Percentiles rank a stretch among this genome's conserved stretches.
phyloP scores from a whole-genome alignment of 345 rosid species.

The Nasturtium officinale region DNA sequence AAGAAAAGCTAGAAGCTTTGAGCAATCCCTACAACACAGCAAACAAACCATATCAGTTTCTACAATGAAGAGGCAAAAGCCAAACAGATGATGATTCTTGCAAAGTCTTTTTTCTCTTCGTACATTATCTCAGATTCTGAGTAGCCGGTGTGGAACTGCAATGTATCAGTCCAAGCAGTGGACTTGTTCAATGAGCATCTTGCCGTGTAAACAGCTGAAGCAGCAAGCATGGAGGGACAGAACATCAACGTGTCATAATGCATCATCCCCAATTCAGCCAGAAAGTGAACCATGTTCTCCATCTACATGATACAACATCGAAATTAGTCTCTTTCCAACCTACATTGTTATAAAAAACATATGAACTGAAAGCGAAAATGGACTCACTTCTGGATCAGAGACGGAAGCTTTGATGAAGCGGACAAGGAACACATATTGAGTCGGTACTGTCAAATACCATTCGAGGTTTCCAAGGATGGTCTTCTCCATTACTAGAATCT shows the following conservation, averaged over 20 bases:
- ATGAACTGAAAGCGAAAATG: not conserved
- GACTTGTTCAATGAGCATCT: constrained; percentile 61
- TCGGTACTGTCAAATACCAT: constrained; percentile 86
- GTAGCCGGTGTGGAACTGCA: constrained; percentile 75
- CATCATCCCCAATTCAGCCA: constrained; percentile 77
- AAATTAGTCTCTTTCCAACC: constrained; percentile 11
- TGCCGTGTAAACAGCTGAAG: constrained; percentile 93
- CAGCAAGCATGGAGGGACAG: constrained; percentile 75
- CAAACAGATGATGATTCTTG: not conserved
- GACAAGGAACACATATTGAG: constrained; percentile 81
- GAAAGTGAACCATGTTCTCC: constrained; percentile 72
- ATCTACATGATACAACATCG: constrained; percentile 47
- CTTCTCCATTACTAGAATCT: constrained; percentile 82
- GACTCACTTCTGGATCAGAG: constrained; percentile 59
- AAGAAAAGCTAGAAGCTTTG: constrained; percentile 56
- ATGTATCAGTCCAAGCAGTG: constrained; percentile 77
- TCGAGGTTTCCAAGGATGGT: constrained; percentile 67
- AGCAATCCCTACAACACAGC: constrained; percentile 58
- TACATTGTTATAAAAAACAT: not conserved
- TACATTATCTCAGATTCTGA: constrained; percentile 65
- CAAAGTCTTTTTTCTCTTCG: not conserved
- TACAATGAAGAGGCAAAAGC: not conserved
- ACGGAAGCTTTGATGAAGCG: constrained; percentile 76
- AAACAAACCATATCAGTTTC: not conserved
- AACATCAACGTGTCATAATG: constrained; percentile 56